Evolutionary conservation across 1,284 basidiomycete genomes (phyloP).

Genomic region (Trichosporon sp.): DNA sequence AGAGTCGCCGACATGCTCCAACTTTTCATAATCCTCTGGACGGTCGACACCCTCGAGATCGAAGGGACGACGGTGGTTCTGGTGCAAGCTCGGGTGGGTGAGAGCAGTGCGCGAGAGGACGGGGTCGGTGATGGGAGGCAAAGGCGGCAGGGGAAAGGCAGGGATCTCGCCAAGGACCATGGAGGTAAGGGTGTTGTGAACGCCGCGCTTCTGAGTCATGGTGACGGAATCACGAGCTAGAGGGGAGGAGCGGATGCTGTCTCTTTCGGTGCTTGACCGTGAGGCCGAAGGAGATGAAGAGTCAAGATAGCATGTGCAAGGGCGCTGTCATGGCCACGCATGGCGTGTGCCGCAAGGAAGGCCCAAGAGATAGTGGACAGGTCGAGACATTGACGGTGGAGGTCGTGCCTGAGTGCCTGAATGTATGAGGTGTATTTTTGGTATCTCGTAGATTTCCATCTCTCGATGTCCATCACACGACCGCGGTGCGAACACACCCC

Average conservation of each 20-base stretch:
- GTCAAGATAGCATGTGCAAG: not conserved
- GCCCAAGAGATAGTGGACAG: not conserved
- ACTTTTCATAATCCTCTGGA: slow-evolving; percentile 49
- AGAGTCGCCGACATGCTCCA: slow-evolving; percentile 51
- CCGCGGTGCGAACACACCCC: not conserved
- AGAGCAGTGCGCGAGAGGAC: slow-evolving; percentile 31
- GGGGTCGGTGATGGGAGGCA: slow-evolving; percentile 41
- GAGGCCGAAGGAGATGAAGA: not conserved
- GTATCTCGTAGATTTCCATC: slow-evolving; percentile 12
- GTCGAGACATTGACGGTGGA: not conserved
- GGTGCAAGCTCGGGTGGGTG: slow-evolving; percentile 38
- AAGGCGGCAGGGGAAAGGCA: slow-evolving; percentile 37
- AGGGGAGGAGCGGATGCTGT: too few relatives aligned
- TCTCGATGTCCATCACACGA: not conserved
- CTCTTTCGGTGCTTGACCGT: too few relatives aligned
- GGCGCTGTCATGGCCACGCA: not conserved
- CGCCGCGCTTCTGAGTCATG: slow-evolving; percentile 4
- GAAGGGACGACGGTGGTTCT: slow-evolving; percentile 17
- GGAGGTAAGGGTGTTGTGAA: slow-evolving; percentile 21
- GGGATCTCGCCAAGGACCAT: slow-evolving; percentile 33
- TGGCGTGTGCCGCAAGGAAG: not conserved
- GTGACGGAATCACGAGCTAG: not conserved
- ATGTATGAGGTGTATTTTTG: slow-evolving; percentile 5
- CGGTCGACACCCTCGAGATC: slow-evolving; percentile 27
- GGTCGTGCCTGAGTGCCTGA: slow-evolving; percentile 14